Evolutionary conservation across 805 yeast genomes (phyloP).

Genomic region (Saturnispora zaruensis): DNA sequence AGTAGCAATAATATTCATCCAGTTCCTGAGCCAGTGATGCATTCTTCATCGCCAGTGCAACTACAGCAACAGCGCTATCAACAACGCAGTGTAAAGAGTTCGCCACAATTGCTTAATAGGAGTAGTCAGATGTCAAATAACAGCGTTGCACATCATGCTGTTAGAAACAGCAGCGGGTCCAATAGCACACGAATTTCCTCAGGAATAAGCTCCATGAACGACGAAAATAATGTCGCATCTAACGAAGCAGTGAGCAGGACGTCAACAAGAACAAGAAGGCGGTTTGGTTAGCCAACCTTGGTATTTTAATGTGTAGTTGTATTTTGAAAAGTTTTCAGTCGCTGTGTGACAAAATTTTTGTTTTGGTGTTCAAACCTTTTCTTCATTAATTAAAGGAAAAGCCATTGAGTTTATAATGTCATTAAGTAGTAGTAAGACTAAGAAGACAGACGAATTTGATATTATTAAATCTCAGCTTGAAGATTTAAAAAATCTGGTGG

Average conservation of each 20-base stretch:
- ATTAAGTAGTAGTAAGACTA: not conserved
- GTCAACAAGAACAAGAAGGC: constrained; percentile 4
- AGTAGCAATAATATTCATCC: not conserved
- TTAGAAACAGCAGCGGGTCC: not conserved
- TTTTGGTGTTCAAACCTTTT: constrained; percentile 1
- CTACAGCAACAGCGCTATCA: not conserved
- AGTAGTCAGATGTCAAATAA: not conserved
- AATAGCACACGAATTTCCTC: not conserved
- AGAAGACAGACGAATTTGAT: constrained; percentile 5
- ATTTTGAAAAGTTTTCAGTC: constrained; percentile 6
- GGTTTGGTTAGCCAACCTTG: constrained; percentile 2
- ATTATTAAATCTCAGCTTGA: constrained; percentile 4
- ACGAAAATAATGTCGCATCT: not conserved
- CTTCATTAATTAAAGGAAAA: not conserved
- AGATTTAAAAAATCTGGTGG: constrained; percentile 3
- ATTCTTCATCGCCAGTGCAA: not conserved
- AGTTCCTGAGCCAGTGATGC: not conserved
- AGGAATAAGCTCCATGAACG: constrained; percentile 1
- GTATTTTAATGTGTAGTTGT: not conserved
- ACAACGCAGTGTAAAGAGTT: not conserved
- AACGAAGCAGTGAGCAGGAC: not conserved
- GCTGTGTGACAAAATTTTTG: constrained; percentile 8
- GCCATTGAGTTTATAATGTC: not conserved
- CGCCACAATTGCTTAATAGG: not conserved
- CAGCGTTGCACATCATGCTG: not conserved